Evolutionary conservation across 495 filamentous ascomycete genomes (phyloP).

Genomic region (Ramalina peruviana): DNA sequence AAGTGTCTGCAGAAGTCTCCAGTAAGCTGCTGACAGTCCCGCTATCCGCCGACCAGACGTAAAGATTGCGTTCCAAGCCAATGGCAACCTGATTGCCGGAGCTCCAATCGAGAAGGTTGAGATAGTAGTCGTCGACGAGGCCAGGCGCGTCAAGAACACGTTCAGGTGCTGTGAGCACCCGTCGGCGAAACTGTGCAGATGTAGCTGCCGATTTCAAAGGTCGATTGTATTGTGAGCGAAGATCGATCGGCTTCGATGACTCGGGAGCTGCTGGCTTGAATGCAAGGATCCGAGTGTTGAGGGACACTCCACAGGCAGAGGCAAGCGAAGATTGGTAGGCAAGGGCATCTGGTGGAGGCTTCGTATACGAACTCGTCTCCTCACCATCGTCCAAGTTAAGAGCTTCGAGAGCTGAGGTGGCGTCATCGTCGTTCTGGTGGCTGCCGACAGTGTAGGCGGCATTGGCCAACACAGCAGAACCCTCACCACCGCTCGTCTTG

Average conservation of each 20-base stretch:
- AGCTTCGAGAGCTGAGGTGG: conserved; percentile 62
- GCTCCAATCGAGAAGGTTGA: conserved; percentile 97
- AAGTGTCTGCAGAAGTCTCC: conserved; percentile 78
- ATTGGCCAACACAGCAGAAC: conserved; percentile 56
- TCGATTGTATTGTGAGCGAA: conserved; percentile 94
- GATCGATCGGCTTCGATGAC: conserved; percentile 93
- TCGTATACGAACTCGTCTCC: conserved; percentile 41
- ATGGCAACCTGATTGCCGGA: conserved; percentile 96
- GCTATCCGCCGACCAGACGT: conserved; percentile 97
- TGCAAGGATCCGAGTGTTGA: conserved; percentile 91
- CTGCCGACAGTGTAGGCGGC: conserved; percentile 52
- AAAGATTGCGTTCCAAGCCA: conserved; percentile 89
- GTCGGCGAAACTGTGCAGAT: conserved; percentile 72
- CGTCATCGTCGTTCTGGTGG: conserved; percentile 56
- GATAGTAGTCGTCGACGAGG: conserved; percentile 95
- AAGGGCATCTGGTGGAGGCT: conserved; percentile 69
- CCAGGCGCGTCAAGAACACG: conserved; percentile 95
- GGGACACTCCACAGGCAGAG: conserved; percentile 77
- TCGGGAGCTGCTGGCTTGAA: conserved; percentile 97
- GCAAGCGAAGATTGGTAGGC: conserved; percentile 91
- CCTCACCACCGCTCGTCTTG: conserved; percentile 52
- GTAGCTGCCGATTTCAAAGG: conserved; percentile 66
- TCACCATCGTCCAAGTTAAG: conserved; percentile 58
- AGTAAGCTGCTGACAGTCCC: conserved; percentile 76
- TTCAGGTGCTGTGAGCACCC: conserved; percentile 87